A percentile compares a stretch with the other conserved stretches of the same genome.
Evolutionary conservation across 306 rosid species (phyloP).

Genomic region (Prunus padus): DNA sequence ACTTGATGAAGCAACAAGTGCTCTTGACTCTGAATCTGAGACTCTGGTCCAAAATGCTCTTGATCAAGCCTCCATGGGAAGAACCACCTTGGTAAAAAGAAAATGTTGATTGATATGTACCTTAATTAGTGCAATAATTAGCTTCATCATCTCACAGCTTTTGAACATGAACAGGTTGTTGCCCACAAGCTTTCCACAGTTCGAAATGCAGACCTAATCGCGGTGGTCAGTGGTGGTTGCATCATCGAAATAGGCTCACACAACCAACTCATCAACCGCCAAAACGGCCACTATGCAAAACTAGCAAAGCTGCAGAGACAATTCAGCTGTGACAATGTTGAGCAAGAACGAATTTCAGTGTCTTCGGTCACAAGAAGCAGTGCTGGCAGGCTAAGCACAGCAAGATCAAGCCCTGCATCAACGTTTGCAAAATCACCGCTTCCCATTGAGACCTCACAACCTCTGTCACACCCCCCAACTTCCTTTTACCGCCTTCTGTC

Average conservation of each 20-base stretch:
- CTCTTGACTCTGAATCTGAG: constrained; percentile 95
- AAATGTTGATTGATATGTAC: neutral
- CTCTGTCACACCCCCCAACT: constrained; percentile 46
- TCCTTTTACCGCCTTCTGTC: constrained; percentile 72
- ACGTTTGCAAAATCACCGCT: constrained; percentile 60
- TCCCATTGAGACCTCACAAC: constrained; percentile 23
- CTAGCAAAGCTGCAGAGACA: constrained; percentile 78
- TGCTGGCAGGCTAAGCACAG: constrained; percentile 57
- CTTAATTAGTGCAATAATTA: neutral
- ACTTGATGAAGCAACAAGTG: constrained; percentile 98
- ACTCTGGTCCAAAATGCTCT: constrained; percentile 86
- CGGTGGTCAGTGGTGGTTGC: constrained; percentile 65
- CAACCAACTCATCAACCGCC: constrained; percentile 57
- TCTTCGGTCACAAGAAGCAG: constrained; percentile 74
- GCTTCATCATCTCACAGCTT: neutral
- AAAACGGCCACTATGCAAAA: constrained; percentile 73
- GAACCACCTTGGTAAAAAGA: constrained; percentile 74
- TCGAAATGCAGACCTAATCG: constrained; percentile 85
- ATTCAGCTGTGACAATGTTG: constrained; percentile 55
- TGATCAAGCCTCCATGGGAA: constrained; percentile 94
- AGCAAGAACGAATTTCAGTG: constrained; percentile 46
- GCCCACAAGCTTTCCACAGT: constrained; percentile 94
- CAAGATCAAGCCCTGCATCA: constrained; percentile 67
- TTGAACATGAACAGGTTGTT: constrained; percentile 62
- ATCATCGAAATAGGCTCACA: constrained; percentile 77